A percentile compares a stretch with the other conserved stretches of the same genome.
Evolutionary conservation across 306 rosid genomes (phyloP).

Genomic region (Morella rubra): DNA sequence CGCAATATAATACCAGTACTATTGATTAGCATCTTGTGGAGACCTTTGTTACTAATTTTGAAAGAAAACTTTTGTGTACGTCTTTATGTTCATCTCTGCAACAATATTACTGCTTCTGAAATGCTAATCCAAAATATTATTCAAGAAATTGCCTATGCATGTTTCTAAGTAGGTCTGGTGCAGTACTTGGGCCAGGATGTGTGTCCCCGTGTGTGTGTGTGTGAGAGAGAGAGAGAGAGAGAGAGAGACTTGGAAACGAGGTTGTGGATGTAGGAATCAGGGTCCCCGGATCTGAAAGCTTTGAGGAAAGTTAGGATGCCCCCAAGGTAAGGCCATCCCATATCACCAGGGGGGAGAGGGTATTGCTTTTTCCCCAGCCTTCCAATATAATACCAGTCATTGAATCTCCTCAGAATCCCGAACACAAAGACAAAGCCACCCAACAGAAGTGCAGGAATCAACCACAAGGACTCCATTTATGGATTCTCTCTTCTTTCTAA

Average conservation of each 20-base stretch:
- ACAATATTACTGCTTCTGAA: too few relatives aligned
- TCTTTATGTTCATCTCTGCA: too few relatives aligned
- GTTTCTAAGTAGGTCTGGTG: too few relatives aligned
- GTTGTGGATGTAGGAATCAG: conserved; percentile 20
- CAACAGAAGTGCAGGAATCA: background rate
- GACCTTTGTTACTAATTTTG: too few relatives aligned
- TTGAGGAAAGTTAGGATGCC: background rate
- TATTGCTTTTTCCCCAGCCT: conserved; percentile 7
- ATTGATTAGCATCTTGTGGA: background rate
- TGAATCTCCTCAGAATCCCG: conserved; percentile 8
- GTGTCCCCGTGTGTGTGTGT: too few relatives aligned
- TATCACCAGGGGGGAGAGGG: conserved; percentile 26
- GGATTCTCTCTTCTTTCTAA: background rate
- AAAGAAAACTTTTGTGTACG: too few relatives aligned
- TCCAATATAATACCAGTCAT: conserved; percentile 7
- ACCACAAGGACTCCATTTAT: background rate
- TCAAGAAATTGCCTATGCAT: too few relatives aligned
- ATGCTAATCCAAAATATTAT: too few relatives aligned
- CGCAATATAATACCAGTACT: too few relatives aligned
- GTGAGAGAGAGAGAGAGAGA: background rate
- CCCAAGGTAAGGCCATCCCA: conserved; percentile 29
- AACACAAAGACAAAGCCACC: conserved; percentile 23
- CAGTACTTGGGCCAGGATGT: too few relatives aligned
- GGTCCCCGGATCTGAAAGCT: conserved; percentile 18
- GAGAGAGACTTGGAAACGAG: conserved; percentile 20